Evolutionary conservation across 164 flowering plant species (phyloP), one percentile per base, ranked within the genome.

Genomic region (Cinnamomum micranthum): DNA sequence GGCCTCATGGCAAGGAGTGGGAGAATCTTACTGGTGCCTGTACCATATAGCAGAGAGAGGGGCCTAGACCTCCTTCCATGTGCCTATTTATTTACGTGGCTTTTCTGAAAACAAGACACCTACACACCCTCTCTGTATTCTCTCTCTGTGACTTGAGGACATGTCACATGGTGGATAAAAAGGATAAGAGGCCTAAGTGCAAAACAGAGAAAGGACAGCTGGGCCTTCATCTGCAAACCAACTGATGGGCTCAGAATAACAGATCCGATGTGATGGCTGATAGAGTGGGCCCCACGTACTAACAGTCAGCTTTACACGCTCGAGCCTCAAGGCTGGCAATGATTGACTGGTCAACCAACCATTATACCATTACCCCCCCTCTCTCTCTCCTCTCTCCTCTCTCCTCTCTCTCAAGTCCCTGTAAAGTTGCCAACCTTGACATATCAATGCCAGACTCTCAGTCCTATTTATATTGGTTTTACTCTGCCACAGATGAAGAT

Each of bases 211-310:
- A 51, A 68, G 52, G 73, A 55, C 67, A 58, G 73, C 20, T 68
- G 71, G 50, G 65, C 50, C 50, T 23, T 10, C 65, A 59, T 71
- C 19, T 23, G 20, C 25, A 67, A 51, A 59, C n/a, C 55, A 17
- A 52, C 50, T 66, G 79, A 77, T 73, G 73, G 76, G 33, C 52
- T 68, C 33, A 69, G 69, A 77, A 68, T 73, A 77, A 77, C 76
- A 77, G 76, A 77, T 73, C 72, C 20, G 79, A 77, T 77, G 79
- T 77, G 79, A 77, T 73, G 69, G 73, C 69, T 73, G 79, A 77
- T 77, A 77, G 73, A 77, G 73, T 72, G 76, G 69, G 68, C 13
- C 73, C 72, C 68, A 59, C 50, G 2, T 24, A 15, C n/a, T 3
- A 14, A 4, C n/a, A 68, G 75, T 72, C 73, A 58, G 65, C 65